A percentile compares a stretch with the other conserved stretches of the same genome.
phyloP scores from a whole-genome alignment of 2,329 filamentous ascomycete genomes.

The Hypoxylon sp. region DNA sequence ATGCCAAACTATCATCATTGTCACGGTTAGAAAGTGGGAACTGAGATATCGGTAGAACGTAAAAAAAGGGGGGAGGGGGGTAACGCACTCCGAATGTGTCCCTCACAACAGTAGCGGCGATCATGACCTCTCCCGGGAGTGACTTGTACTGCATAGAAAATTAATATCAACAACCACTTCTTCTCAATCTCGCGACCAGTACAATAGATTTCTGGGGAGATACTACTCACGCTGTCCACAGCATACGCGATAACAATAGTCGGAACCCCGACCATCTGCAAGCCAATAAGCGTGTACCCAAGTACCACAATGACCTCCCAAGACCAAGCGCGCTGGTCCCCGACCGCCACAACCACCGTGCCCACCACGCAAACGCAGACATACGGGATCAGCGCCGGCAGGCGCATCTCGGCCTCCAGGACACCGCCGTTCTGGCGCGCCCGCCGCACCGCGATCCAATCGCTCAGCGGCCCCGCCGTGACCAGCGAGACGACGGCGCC shows the following conservation, averaged over 20 bases:
- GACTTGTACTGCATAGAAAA: constrained; percentile 59
- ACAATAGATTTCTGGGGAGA: not conserved
- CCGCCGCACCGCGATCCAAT: constrained; percentile 50
- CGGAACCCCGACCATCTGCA: constrained; percentile 58
- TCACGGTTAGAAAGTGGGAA: not conserved
- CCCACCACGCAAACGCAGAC: constrained; percentile 53
- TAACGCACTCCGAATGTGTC: constrained; percentile 55
- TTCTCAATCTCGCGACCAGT: too few species aligned
- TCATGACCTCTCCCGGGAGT: constrained; percentile 67
- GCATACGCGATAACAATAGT: constrained; percentile 66
- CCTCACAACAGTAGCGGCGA: constrained; percentile 70
- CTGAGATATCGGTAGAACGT: too few species aligned
- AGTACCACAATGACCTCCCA: constrained; percentile 57
- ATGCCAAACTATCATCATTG: constrained; percentile 43
- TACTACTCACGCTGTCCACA: constrained; percentile 55
- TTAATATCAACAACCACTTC: too few species aligned
- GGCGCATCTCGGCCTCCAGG: constrained; percentile 56
- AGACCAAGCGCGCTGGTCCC: constrained; percentile 55
- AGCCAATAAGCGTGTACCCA: constrained; percentile 51
- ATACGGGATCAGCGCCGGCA: constrained; percentile 54
- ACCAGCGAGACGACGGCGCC: constrained; percentile 52
- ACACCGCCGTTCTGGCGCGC: constrained; percentile 53
- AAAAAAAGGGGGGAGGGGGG: not conserved
- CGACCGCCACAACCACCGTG: constrained; percentile 55
- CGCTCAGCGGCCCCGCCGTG: constrained; percentile 54